Base-by-base conservation (phyloP, 1,284 basidiomycete genomes). In the Cryptococcus jaspeensis region DNA sequence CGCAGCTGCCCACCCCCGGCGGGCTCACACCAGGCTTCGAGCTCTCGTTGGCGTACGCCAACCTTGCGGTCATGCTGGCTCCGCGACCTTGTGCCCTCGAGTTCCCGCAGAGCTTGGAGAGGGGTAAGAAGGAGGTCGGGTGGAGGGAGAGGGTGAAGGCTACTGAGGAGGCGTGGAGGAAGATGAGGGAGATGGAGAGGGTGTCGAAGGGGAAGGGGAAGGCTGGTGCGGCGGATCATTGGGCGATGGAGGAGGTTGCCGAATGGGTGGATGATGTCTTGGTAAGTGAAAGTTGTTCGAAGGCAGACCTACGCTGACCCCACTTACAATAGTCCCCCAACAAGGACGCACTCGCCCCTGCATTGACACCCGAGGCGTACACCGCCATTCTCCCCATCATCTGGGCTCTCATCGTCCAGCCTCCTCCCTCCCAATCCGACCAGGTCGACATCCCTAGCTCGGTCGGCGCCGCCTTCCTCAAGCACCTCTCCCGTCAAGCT, bases 341-440 rank as follows among this genome's bases (percentile, higher is more conserved):
- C 8, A 58, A 56, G 45, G 70, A 74, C 65, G 82, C 65, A 68
- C 77, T 74, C 71, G 79, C 68, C 59, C 83, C 80, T 15, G 57
- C 75, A 0, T 77, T 93, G 49, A 81, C 83, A 12, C 76, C 84
- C 0, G 69, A 81, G n/a, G 81, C 85, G 13, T 95, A 92, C 76
- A 67, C 76, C 3, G 81, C 86, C 1, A 80, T 94, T 32, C 79
- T 92, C 20, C 90, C 92, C 1, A 88, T 90, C 1, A 81, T 95
- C 44, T 95, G 91, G 90, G 83, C 86, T 25, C 78, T 96, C 45
- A 71, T 93, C 50, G 86, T 83, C 67, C 81, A 78, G 47, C 66
- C 73, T 0, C 72, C 70, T 54, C 61, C 54, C 12, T 53, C 51
- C 11, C 11, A 32, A 36, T 43, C 56, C 3, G 36, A 39, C 3